Evolutionary conservation across 805 yeast genomes (phyloP).

Genomic region (Jamesozyma jinghongensis): DNA sequence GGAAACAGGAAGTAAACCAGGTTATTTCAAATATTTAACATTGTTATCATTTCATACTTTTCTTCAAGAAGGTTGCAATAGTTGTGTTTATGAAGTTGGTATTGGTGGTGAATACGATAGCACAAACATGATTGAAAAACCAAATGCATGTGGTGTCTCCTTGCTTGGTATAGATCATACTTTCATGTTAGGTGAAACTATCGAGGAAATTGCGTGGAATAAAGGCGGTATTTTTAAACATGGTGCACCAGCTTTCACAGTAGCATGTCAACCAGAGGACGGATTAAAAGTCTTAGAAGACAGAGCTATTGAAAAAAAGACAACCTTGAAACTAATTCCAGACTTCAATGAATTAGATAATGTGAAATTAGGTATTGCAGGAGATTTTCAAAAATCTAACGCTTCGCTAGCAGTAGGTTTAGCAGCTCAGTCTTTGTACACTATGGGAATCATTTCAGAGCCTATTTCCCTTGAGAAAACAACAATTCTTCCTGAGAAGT

Average conservation of each 20-base stretch:
- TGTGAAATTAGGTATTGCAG: constrained; percentile 61
- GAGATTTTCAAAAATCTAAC: constrained; percentile 74
- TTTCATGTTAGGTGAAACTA: constrained; percentile 73
- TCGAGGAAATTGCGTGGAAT: constrained; percentile 90
- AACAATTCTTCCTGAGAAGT: constrained; percentile 37
- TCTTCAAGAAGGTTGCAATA: constrained; percentile 76
- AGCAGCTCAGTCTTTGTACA: constrained; percentile 49
- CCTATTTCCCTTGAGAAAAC: constrained; percentile 8
- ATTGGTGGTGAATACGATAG: constrained; percentile 97
- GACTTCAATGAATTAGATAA: constrained; percentile 31
- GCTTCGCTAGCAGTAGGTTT: constrained; percentile 81
- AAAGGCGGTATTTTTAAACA: constrained; percentile 86
- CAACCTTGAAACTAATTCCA: constrained; percentile 44
- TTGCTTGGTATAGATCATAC: constrained; percentile 91
- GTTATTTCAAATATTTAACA: constrained; percentile 86
- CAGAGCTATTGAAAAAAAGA: constrained; percentile 59
- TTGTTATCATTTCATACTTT: constrained; percentile 86
- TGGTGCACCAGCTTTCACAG: constrained; percentile 58
- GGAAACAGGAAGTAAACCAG: constrained; percentile 69
- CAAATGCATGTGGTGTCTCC: constrained; percentile 78
- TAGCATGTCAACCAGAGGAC: constrained; percentile 45
- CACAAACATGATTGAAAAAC: constrained; percentile 76
- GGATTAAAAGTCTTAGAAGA: constrained; percentile 49
- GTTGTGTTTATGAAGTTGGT: constrained; percentile 96
- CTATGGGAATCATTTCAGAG: constrained; percentile 36